Evolutionary conservation across 2,329 filamentous ascomycete genomes (phyloP).

Genomic region (Talaromyces islandicus): DNA sequence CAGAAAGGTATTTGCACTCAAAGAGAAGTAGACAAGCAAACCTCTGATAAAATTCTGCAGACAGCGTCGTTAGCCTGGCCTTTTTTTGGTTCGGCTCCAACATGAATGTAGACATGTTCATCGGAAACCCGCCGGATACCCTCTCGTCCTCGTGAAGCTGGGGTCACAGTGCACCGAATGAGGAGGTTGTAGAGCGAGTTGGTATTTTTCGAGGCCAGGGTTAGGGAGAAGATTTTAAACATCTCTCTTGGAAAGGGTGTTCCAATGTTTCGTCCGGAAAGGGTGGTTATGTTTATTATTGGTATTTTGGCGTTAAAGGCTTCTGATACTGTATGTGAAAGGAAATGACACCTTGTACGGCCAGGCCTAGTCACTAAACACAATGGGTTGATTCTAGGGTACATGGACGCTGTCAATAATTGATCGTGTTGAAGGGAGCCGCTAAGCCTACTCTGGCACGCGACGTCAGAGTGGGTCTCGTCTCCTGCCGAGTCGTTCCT

Average conservation of each 20-base stretch:
- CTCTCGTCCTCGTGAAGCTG: slow-evolving; percentile 56
- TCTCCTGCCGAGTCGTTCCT: not conserved
- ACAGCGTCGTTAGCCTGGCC: slow-evolving; percentile 66
- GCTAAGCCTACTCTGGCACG: not conserved
- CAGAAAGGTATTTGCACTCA: not conserved
- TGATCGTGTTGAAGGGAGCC: not conserved
- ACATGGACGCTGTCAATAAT: no score
- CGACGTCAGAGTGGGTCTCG: not conserved
- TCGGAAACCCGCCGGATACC: slow-evolving; percentile 55
- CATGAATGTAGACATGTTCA: slow-evolving; percentile 57
- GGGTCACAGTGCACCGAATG: slow-evolving; percentile 62
- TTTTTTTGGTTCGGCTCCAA: slow-evolving; percentile 59
- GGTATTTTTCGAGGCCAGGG: not conserved
- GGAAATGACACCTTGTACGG: no score
- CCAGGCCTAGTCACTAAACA: no score
- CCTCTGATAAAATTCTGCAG: slow-evolving; percentile 56
- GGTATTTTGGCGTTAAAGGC: no score
- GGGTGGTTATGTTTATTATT: no score
- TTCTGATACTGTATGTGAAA: no score
- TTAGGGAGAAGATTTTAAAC: not conserved
- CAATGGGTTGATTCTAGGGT: no score
- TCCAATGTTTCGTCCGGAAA: no score
- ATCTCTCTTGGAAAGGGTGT: not conserved
- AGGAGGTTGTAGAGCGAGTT: slow-evolving; percentile 41
- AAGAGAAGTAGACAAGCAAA: slow-evolving; percentile 22